Evolutionary conservation across 2,329 filamentous ascomycete genomes (phyloP).

Genomic region (Xylaria sp.): DNA sequence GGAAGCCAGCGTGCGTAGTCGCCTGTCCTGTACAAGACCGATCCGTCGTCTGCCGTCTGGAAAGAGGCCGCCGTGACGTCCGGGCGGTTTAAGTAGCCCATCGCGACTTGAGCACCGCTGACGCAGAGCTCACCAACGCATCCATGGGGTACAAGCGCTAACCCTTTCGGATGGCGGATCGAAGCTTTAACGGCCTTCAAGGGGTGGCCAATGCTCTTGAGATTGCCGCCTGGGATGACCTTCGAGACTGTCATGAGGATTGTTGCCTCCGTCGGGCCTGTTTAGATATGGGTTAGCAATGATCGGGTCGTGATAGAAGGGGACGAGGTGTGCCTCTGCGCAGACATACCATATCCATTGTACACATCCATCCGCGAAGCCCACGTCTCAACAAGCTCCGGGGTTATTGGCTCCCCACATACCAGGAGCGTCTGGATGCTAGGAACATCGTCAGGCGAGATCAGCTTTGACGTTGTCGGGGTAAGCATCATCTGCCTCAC

Average conservation of each 20-base stretch:
- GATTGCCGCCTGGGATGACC: constrained; percentile 8
- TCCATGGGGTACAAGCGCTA: constrained; percentile 39
- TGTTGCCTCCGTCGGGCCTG: constrained; percentile 13
- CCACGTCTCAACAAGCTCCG: constrained; percentile 18
- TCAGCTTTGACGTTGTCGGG: constrained; percentile 25
- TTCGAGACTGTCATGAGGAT: constrained; percentile 34
- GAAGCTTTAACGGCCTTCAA: constrained; percentile 34
- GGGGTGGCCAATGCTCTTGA: constrained; percentile 10
- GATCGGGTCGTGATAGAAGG: no score
- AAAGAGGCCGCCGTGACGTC: constrained; percentile 41
- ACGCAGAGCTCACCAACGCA: constrained; percentile 43
- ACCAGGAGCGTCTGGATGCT: constrained; percentile 25
- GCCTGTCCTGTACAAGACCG: constrained; percentile 49
- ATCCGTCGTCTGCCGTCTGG: constrained; percentile 55
- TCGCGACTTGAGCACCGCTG: constrained; percentile 41
- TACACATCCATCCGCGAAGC: constrained; percentile 7
- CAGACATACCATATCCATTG: constrained; percentile 17
- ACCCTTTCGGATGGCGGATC: constrained; percentile 43
- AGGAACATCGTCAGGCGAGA: constrained; percentile 24
- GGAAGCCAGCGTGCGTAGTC: constrained; percentile 27
- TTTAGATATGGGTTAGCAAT: background rate
- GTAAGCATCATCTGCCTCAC: constrained; percentile 28
- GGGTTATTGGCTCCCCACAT: constrained; percentile 37
- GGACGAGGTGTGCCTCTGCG: constrained; percentile 6
- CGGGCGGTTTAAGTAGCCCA: constrained; percentile 44